A percentile compares a stretch with the other conserved stretches of the same genome.
These are phyloP conservation scores for Raffaelea arxii DNA, from an alignment of 2,329 filamentous ascomycete genomes.

Conservation along the genomic window DNA sequence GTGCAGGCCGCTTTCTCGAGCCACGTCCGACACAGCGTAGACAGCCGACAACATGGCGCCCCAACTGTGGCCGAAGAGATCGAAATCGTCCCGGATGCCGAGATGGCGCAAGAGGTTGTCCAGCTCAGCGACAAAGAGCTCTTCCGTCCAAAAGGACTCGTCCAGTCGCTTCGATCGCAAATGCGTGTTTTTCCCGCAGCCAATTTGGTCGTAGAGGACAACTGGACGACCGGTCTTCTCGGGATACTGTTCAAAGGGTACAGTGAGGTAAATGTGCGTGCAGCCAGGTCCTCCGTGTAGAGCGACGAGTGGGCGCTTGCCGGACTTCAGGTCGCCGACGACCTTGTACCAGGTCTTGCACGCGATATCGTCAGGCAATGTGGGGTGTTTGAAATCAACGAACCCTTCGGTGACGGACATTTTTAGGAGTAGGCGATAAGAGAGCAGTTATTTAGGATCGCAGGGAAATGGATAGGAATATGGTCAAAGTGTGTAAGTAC, in stretches of 20 bases:
- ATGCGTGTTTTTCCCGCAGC: slow-evolving; percentile 37
- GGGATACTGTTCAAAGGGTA: slow-evolving; percentile 21
- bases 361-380: background rate
- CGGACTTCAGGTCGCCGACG: slow-evolving; percentile 5
- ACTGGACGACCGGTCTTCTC: slow-evolving; percentile 25
- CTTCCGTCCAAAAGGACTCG: slow-evolving; percentile 33
- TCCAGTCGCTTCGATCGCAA: slow-evolving; percentile 31
- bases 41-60: slow-evolving; percentile 39
- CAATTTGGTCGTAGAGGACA: slow-evolving; percentile 45
- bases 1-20: slow-evolving; percentile 22
- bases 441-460: too few relatives aligned
- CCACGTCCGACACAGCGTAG: slow-evolving; percentile 24
- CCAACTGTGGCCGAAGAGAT: slow-evolving; percentile 41
- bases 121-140: slow-evolving; percentile 38
- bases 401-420: background rate
- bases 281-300: slow-evolving; percentile 37
- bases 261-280: slow-evolving; percentile 31
- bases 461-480: too few relatives aligned
- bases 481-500: too few relatives aligned
- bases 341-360: slow-evolving; percentile 8
- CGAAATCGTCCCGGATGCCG: slow-evolving; percentile 24
- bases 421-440: too few relatives aligned
- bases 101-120: slow-evolving; percentile 35
- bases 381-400: background rate
- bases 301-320: slow-evolving; percentile 7